Base-by-base conservation (phyloP, 2,329 filamentous ascomycete species). In the Aspergillus fijiensis region DNA sequence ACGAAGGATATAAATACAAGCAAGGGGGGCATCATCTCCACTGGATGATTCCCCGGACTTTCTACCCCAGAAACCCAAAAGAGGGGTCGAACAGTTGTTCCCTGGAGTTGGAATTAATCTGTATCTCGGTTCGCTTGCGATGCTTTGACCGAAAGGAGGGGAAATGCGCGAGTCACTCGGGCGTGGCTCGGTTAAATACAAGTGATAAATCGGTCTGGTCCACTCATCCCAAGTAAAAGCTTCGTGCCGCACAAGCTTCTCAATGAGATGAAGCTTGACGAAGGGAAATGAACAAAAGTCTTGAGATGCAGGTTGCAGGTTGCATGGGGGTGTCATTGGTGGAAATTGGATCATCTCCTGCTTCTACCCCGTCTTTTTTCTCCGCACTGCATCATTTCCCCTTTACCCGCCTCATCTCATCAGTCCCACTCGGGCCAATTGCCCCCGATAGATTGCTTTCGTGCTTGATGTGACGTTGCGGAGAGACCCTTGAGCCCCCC, bases 301-400 rank as follows among this genome's bases (percentile, higher is more conserved):
- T 19, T 7, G 39, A 2, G 39, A 45, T 45, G 39, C 39, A 45
- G 39, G 14, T n/a, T 16, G 39, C 11, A 27, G 53, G n/a, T 11
- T 35, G 53, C 39, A 27, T 55, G 53, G n/a, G 11, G 42, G 53
- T 31, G 53, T 60, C 25, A 65, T 65, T 65, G 63, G 63, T 62
- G 59, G 63, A 59, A 62, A 64, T 59, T 55, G 42, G 33, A 25
- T 23, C 42, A 23, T 19, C 21, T 14, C 19, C 53, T 55, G 27
- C 2, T 19, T 45, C 14, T 19, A 25, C 31, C 48, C 42, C 53
- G 42, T 47, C 27, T 45, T 19, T 55, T 55, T 55, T 49, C 52
- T 55, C 52, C 52, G 39, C 52, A 47, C 52, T 14, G 39, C 33
- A 6, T 35, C 14, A 45, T 45, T 16, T 45, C 39, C 16, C 16